phyloP scores from a whole-genome alignment of 179 eudicot genomes.

The Amaranthus tricolor region DNA sequence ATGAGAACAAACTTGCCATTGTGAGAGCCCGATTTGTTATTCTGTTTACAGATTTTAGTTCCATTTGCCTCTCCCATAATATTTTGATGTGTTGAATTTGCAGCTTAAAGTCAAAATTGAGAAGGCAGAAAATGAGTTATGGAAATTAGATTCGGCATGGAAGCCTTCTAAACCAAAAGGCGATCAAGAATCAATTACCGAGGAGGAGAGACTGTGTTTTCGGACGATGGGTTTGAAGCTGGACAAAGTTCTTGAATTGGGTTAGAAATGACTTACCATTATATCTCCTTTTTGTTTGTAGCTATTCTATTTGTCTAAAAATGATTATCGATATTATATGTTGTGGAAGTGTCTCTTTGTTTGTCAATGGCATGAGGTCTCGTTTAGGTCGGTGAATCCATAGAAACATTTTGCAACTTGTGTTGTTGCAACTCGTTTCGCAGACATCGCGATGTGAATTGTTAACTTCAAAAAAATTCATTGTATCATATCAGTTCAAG shows the following conservation, averaged over 20 bases:
- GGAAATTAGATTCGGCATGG: constrained; percentile 55
- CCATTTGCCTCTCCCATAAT: not conserved
- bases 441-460: no score
- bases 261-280: constrained; percentile 39
- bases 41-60: not conserved
- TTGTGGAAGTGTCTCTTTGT: not conserved
- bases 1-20: constrained; percentile 59
- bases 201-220: constrained; percentile 81
- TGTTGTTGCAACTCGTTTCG: no score
- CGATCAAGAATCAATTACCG: constrained; percentile 75
- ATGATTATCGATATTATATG: not conserved
- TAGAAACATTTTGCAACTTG: no score
- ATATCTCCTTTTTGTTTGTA: not conserved
- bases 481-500: no score
- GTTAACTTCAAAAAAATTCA: no score
- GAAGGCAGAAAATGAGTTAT: constrained; percentile 47
- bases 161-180: constrained; percentile 50
- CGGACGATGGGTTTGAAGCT: constrained; percentile 71
- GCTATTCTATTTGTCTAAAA: not conserved
- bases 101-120: constrained; percentile 79
- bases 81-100: constrained; percentile 12
- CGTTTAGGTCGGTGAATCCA: no score
- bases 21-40: constrained; percentile 41
- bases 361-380: not conserved
- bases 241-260: constrained; percentile 62